These are phyloP conservation scores for Naganishia kalamii DNA, from an alignment of 768 basidiomycete species.

Conservation along the genomic window DNA sequence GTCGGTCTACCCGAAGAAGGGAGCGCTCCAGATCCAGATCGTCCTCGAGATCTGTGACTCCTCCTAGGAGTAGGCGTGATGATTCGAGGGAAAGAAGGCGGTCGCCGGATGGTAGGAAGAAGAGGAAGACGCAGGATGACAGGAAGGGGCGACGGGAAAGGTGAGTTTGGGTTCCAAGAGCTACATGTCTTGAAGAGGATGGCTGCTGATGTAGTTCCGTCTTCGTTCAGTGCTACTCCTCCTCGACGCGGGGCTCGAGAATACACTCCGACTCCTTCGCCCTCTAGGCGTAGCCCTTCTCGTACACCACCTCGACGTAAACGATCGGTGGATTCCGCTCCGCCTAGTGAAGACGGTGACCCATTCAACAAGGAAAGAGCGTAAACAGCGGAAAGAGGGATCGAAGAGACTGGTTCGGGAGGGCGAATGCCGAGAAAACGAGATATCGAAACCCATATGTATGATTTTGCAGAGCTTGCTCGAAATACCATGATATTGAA, in stretches of 20 bases:
- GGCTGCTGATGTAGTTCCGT: not conserved
- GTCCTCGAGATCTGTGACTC: conserved; percentile 1
- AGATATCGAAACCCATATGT: too few species aligned
- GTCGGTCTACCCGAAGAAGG: not conserved
- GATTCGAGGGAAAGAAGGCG: not conserved
- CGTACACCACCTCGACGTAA: not conserved
- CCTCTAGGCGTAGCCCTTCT: not conserved
- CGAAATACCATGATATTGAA: too few species aligned
- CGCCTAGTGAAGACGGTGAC: not conserved
- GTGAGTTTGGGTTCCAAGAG: not conserved
- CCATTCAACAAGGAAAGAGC: not conserved
- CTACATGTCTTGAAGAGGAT: not conserved
- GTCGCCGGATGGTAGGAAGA: not conserved
- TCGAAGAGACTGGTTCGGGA: not conserved
- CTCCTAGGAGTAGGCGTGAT: conserved; percentile 6
- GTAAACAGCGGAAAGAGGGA: not conserved
- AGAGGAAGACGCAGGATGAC: not conserved
- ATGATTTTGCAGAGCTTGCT: too few species aligned
- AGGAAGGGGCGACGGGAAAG: not conserved
- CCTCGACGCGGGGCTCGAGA: conserved; percentile 3
- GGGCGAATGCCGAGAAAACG: not conserved
- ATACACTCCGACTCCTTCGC: conserved; percentile 6
- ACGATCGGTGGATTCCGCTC: not conserved
- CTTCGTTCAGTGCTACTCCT: not conserved
- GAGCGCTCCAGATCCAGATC: conserved; percentile 6